phyloP scores from a whole-genome alignment of 352 stramenopile genomes.

The Peronospora belbahrii region DNA sequence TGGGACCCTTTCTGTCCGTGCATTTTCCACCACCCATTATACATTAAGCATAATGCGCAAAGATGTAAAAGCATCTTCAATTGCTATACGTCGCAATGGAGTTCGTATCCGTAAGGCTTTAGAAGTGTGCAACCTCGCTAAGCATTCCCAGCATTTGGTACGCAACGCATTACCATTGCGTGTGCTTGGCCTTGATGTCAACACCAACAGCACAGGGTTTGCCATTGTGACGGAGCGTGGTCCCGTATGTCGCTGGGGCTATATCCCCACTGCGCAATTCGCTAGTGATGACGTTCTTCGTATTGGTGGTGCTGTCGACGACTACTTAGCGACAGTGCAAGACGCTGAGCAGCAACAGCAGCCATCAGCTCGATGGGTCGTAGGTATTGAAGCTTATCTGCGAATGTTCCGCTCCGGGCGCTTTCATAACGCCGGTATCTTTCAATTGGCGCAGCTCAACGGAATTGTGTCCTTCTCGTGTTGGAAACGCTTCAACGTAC shows the following conservation, averaged over 20 bases:
- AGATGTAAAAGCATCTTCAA: too few species aligned
- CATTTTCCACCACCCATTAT: too few species aligned
- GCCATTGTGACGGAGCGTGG: constrained; percentile 49
- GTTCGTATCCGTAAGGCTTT: constrained; percentile 33
- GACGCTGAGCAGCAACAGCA: constrained; percentile 10
- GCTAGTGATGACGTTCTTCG: constrained; percentile 54
- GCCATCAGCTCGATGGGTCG: constrained; percentile 33
- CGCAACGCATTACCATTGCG: constrained; percentile 29
- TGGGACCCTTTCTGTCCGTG: too few species aligned
- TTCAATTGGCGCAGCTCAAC: constrained; percentile 83
- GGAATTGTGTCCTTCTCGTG: constrained; percentile 75
- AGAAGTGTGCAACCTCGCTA: too few species aligned
- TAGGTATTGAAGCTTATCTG: constrained; percentile 85
- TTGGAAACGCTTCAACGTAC: constrained; percentile 49
- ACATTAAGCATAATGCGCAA: too few species aligned
- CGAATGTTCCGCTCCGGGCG: constrained; percentile 66
- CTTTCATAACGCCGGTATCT: constrained; percentile 80
- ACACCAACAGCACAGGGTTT: constrained; percentile 79
- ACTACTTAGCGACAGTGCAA: constrained; percentile 30
- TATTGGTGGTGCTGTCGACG: constrained; percentile 49
- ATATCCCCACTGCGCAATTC: constrained; percentile 55
- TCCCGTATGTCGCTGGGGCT: constrained; percentile 46
- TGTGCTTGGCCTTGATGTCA: constrained; percentile 74
- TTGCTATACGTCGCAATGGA: too few species aligned
- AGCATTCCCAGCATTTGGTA: constrained; percentile 22